Percentiles rank a stretch among this genome's conserved stretches.
phyloP scores from a whole-genome alignment of 139 green algal species.

The Tetradesmus obliquus region DNA sequence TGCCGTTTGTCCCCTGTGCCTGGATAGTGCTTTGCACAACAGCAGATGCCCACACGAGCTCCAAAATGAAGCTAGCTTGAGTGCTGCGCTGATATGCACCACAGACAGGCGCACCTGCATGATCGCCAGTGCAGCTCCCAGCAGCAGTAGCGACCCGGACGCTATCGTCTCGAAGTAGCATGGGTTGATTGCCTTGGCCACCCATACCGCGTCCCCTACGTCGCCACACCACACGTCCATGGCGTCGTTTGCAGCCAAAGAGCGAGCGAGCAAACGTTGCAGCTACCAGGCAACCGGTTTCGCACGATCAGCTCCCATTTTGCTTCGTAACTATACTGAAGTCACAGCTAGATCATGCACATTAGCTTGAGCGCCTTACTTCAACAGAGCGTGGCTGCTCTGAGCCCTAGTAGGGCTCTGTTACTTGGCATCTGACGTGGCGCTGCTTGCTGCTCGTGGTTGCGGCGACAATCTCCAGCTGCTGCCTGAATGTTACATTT shows the following conservation, averaged over 20 bases:
- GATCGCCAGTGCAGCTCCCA: constrained; percentile 6
- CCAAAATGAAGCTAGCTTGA: no score
- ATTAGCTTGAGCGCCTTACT: not conserved
- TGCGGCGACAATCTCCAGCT: not conserved
- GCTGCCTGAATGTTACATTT: no score
- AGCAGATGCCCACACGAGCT: not conserved
- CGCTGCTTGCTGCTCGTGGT: not conserved
- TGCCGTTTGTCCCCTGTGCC: no score
- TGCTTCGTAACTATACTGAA: not conserved
- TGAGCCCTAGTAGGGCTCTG: not conserved
- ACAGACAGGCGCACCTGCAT: not conserved
- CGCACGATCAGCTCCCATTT: not conserved
- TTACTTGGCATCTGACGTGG: not conserved
- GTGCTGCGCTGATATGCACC: not conserved
- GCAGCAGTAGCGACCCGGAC: constrained; percentile 2
- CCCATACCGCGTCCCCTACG: not conserved
- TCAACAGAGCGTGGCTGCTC: not conserved
- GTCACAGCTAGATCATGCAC: not conserved
- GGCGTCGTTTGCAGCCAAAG: not conserved
- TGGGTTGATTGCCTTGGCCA: constrained; percentile 13
- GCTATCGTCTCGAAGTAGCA: constrained; percentile 16
- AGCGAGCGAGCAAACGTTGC: not conserved
- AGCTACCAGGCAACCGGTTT: not conserved
- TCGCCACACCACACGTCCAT: constrained; percentile 35
- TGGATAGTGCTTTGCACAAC: not conserved